phyloP scores from a whole-genome alignment of 2,329 filamentous ascomycete species.

The Peltaster fructicola region DNA sequence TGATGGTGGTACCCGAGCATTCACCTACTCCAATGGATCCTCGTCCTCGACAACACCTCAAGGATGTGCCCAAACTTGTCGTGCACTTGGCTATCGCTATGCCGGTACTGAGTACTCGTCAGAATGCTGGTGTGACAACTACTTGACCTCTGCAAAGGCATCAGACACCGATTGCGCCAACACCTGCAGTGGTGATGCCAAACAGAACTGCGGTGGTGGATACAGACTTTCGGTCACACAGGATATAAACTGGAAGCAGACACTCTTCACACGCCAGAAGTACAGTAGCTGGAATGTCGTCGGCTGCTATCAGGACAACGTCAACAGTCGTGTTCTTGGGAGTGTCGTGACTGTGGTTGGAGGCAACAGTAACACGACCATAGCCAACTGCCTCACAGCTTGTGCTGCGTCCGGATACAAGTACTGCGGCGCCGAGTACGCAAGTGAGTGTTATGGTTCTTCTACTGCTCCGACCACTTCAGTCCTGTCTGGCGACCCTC shows the following conservation, averaged over 20 bases:
- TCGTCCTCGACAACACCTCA: conserved; percentile 9
- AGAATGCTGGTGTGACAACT: conserved; percentile 17
- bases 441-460: conserved; percentile 12
- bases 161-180: conserved; percentile 9
- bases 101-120: conserved; percentile 20
- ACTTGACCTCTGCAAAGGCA: conserved; percentile 2
- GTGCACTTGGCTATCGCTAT: conserved; percentile 10
- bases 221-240: conserved; percentile 11
- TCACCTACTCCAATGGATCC: conserved; percentile 8
- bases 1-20: conserved; percentile 11
- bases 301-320: conserved; percentile 12
- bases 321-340: conserved; percentile 7
- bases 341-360: conserved; percentile 8
- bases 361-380: conserved; percentile 10
- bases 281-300: conserved; percentile 12
- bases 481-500: conserved; percentile 8
- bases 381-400: conserved; percentile 13
- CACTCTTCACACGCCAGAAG: conserved; percentile 10
- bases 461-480: conserved; percentile 6
- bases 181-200: conserved; percentile 13
- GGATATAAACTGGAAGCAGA: conserved; percentile 10
- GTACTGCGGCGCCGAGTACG: conserved; percentile 15
- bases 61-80: conserved; percentile 12
- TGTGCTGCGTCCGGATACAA: conserved; percentile 9
- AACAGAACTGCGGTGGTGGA: conserved; percentile 14